A percentile compares a stretch with the other conserved stretches of the same genome.
Conservation (phyloP, 305 asterid genomes). For the Fraxinus ornus region DNA sequence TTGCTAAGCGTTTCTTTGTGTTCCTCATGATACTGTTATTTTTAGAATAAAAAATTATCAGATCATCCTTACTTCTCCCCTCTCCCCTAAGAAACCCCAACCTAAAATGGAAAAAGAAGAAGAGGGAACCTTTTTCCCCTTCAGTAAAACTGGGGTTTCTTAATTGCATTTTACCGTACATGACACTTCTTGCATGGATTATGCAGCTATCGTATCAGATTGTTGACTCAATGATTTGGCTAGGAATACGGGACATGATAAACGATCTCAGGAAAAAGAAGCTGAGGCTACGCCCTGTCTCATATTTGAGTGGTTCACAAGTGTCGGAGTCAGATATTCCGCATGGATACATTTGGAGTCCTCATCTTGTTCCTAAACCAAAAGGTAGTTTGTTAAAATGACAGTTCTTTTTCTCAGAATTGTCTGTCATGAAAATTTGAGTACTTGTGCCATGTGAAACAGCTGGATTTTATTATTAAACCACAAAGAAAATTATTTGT, state of each 20-base stretch:
- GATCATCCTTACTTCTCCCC: neutral
- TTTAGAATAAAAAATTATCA: neutral
- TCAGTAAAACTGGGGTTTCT: neutral
- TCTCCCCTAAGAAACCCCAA: neutral
- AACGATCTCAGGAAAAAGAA: constrained; percentile 88
- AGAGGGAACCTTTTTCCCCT: neutral
- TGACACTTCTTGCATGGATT: constrained; percentile 35
- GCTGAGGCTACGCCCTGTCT: constrained; percentile 83
- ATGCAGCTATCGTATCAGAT: constrained; percentile 96
- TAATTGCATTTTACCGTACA: constrained; percentile 1
- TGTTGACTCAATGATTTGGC: constrained; percentile 94
- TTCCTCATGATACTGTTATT: constrained; percentile 10
- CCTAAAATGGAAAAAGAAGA: neutral
- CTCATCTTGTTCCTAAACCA: constrained; percentile 97
- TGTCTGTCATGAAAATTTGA: neutral
- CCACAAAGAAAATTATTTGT: constrained; percentile 5
- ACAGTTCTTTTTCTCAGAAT: constrained; percentile 21
- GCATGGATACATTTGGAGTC: constrained; percentile 98
- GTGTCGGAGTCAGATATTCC: constrained; percentile 81
- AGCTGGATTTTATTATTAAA: constrained; percentile 7
- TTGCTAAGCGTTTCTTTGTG: constrained; percentile 13
- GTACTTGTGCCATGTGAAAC: constrained; percentile 11
- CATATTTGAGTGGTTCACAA: constrained; percentile 88
- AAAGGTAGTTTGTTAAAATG: constrained; percentile 55
- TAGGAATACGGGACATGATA: constrained; percentile 93